Evolutionary conservation across 768 basidiomycete genomes (phyloP), one percentile per base, ranked within the genome.

Genomic region (Exsudoporus frostii): DNA sequence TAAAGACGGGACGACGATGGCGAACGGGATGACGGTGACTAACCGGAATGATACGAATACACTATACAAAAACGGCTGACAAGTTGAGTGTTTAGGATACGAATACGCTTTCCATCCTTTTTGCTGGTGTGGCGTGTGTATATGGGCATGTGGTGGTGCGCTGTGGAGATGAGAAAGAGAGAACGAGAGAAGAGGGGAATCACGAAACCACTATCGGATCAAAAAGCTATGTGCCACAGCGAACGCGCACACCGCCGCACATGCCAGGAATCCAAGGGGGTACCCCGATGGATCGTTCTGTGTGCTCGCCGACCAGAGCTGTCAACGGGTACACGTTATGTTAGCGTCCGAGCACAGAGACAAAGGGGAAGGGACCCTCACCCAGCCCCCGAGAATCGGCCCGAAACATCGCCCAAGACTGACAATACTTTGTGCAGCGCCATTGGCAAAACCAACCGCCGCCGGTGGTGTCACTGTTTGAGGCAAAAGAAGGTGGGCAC

Each of bases 401-500:
- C 92, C 97, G 34, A 92, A 64, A 73, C 94, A 97, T 37, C 97
- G 82, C 5, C 95, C 92, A 24, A 96, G 83, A 58, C 92, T 94
- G 57, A 96, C 95, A 30, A 92, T 89, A 64, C 92, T 94, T 71
- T 99, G 97, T 0, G 94, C 97, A 20, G 96, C 84, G 17, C 96
- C 97, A 65, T 98, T 99, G 10, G 96, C 92, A 54, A 92, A 83
- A 7, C 93, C 92, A 37, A 98, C 84, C 8, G 92, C 84, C 36
- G 80, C 79, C 1, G 94, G 92, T 2, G 96, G 94, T 0, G 94
- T 92, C 89, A 96, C 91, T 93, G 53, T 51, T 59, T 37, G 15
- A 30, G 25, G 39, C 6, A 37, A 52, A 29, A 24, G 4, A 19
- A 32, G 27, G 25, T n/a, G 27, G 51, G 47, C 32, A 32, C 10